phyloP scores from a whole-genome alignment of 208 protist genomes.

The Tritrichomonas foetus region DNA sequence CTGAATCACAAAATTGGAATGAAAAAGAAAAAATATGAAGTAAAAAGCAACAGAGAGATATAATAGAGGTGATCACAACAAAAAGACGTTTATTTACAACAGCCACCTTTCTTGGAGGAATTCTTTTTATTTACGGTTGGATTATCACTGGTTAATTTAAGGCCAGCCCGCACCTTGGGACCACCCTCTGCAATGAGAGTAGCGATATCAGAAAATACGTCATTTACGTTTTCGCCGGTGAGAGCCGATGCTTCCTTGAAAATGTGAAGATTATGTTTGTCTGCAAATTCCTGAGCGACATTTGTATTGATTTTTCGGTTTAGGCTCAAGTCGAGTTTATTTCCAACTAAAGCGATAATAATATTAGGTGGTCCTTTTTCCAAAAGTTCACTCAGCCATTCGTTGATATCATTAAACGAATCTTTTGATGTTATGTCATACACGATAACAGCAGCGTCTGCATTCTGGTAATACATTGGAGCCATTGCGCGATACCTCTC shows the following conservation, averaged over 20 bases:
- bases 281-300: not conserved
- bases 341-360: slow-evolving; percentile 65
- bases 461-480: slow-evolving; percentile 34
- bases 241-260: slow-evolving; percentile 37
- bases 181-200: too few relatives aligned
- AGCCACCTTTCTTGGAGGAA: too few relatives aligned
- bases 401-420: slow-evolving; percentile 89
- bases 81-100: too few relatives aligned
- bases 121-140: too few relatives aligned
- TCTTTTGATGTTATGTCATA: slow-evolving; percentile 95
- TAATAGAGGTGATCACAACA: too few relatives aligned
- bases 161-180: too few relatives aligned
- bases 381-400: slow-evolving; percentile 93
- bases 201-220: slow-evolving; percentile 1
- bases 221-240: not conserved
- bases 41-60: too few relatives aligned
- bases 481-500: slow-evolving; percentile 31
- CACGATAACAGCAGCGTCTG: slow-evolving; percentile 82
- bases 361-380: slow-evolving; percentile 80
- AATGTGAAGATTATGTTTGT: not conserved
- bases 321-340: not conserved
- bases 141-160: too few relatives aligned
- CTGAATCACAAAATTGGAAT: too few relatives aligned
- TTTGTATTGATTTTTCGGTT: not conserved
- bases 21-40: too few relatives aligned